These are phyloP conservation scores for Teunomyces lycoperdinae DNA, from an alignment of 805 yeast genomes.

Conservation along the genomic window DNA sequence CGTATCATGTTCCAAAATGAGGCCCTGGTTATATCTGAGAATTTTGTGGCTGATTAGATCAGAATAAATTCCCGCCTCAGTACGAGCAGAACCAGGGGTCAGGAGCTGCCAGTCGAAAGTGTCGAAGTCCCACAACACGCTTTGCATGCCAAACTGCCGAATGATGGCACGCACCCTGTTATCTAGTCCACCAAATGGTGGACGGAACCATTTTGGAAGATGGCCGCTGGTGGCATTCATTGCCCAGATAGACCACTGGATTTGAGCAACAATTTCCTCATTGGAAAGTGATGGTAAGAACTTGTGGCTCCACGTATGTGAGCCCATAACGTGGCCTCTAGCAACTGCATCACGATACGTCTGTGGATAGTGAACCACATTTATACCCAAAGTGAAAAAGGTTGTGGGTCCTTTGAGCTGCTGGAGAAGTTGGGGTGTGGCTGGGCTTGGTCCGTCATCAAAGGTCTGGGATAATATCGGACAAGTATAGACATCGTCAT, in stretches of 20 bases:
- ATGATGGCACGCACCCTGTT: constrained; percentile 78
- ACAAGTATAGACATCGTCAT: constrained; percentile 77
- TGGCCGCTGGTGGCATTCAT: constrained; percentile 91
- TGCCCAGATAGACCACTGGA: constrained; percentile 97
- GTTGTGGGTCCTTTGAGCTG: constrained; percentile 59
- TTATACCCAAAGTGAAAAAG: constrained; percentile 82
- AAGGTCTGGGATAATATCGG: constrained; percentile 78
- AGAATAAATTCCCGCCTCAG: constrained; percentile 49
- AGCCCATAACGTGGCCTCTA: constrained; percentile 76
- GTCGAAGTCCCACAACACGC: constrained; percentile 89
- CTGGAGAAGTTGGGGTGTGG: constrained; percentile 59
- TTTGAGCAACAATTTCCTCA: constrained; percentile 81
- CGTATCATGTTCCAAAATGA: constrained; percentile 87
- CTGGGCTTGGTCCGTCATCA: constrained; percentile 90
- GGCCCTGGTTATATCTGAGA: constrained; percentile 42
- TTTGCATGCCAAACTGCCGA: constrained; percentile 80
- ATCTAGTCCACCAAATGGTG: constrained; percentile 95
- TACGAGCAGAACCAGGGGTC: constrained; percentile 30
- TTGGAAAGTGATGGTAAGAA: constrained; percentile 75
- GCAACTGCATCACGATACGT: constrained; percentile 54
- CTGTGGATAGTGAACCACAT: constrained; percentile 75
- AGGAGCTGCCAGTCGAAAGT: constrained; percentile 86
- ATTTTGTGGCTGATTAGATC: constrained; percentile 57
- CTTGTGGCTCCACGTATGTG: constrained; percentile 93
- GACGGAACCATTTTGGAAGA: constrained; percentile 89